Evolutionary conservation across 345 rosid species (phyloP).

Genomic region (Draba incana): DNA sequence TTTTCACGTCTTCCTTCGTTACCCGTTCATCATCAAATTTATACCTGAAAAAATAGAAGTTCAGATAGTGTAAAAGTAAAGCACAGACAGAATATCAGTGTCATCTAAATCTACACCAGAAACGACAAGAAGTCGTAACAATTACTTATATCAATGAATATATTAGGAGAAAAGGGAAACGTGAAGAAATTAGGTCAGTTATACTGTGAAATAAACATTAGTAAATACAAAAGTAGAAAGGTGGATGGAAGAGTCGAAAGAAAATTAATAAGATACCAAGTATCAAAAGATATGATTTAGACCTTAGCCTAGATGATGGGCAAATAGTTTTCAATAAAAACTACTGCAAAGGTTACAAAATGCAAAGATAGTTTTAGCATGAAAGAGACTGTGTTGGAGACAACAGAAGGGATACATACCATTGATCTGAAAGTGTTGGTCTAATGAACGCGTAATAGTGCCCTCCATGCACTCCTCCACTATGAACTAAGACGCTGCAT

Average conservation of each 20-base stretch:
- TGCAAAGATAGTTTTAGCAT: conserved; percentile 2
- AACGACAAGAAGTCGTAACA: conserved; percentile 8
- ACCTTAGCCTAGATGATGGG: conserved; percentile 30
- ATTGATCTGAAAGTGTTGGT: conserved; percentile 90
- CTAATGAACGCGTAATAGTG: conserved; percentile 96
- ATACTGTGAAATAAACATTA: conserved; percentile 7
- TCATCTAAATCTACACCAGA: conserved; percentile 18
- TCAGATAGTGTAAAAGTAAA: conserved; percentile 22
- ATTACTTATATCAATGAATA: not conserved
- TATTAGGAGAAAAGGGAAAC: conserved; percentile 17
- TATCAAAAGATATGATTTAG: conserved; percentile 19
- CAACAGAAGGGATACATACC: conserved; percentile 50
- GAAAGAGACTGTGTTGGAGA: not conserved
- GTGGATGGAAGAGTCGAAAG: conserved; percentile 19
- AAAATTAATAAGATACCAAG: conserved; percentile 4
- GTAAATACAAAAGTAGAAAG: not conserved
- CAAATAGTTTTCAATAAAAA: conserved; percentile 21
- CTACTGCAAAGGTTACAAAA: conserved; percentile 1
- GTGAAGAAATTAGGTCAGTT: conserved; percentile 23
- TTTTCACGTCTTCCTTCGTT: conserved; percentile 89
- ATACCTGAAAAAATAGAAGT: conserved; percentile 55
- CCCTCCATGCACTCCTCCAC: conserved; percentile 98
- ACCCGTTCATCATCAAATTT: conserved; percentile 99
- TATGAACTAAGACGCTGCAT: conserved; percentile 91
- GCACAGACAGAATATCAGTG: conserved; percentile 10